Evolutionary conservation across 2,329 filamentous ascomycete species (phyloP).

Genomic region (Teratosphaeria epicoccoides): DNA sequence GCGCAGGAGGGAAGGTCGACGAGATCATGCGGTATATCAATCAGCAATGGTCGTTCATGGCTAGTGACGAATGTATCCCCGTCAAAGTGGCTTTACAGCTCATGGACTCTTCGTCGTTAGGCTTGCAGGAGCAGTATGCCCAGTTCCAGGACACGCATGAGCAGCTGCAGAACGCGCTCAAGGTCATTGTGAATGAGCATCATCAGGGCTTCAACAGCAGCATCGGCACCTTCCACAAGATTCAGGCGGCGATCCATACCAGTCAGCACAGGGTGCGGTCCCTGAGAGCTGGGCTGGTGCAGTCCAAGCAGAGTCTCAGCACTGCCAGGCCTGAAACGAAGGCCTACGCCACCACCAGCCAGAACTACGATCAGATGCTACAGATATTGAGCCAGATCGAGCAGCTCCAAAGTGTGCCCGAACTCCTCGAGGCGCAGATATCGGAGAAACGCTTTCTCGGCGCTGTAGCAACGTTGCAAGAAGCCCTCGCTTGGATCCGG

Average conservation of each 20-base stretch:
- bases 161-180: constrained; percentile 84
- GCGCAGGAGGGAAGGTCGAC: constrained; percentile 34
- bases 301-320: constrained; percentile 70
- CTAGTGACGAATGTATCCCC: constrained; percentile 75
- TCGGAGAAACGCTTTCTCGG: constrained; percentile 92
- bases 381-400: constrained; percentile 64
- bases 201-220: constrained; percentile 99
- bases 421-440: constrained; percentile 85
- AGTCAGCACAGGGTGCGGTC: constrained; percentile 77
- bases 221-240: constrained; percentile 97
- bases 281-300: constrained; percentile 71
- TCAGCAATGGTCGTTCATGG: constrained; percentile 85
- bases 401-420: constrained; percentile 77
- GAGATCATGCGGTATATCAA: constrained; percentile 71
- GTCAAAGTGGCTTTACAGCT: constrained; percentile 92
- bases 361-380: constrained; percentile 81
- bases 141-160: constrained; percentile 75
- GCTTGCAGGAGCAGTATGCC: constrained; percentile 75
- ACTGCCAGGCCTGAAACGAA: constrained; percentile 83
- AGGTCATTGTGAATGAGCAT: constrained; percentile 94
- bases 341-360: constrained; percentile 75
- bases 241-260: constrained; percentile 80
- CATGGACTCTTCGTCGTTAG: constrained; percentile 86
- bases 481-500: constrained; percentile 70
- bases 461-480: constrained; percentile 84